These are phyloP conservation scores for Cylindrodendrum hubeiense DNA, from an alignment of 2,329 filamentous ascomycete genomes.

Conservation along the genomic window DNA sequence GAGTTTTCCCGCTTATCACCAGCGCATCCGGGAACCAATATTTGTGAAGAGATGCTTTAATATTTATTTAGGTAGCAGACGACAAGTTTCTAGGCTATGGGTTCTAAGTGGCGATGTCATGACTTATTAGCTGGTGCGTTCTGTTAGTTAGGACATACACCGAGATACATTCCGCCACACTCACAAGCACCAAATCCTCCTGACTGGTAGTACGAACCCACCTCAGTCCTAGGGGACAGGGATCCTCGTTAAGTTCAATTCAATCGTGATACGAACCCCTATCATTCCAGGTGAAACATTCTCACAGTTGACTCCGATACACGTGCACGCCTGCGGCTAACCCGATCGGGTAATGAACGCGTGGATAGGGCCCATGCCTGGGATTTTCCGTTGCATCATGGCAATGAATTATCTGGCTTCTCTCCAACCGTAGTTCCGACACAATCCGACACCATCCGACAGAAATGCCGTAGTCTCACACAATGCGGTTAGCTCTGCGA, in stretches of 20 bases:
- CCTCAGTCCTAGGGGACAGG: too few species aligned
- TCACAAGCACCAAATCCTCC: too few species aligned
- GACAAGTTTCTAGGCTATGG: too few species aligned
- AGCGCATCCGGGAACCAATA: too few species aligned
- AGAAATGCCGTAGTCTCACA: conserved; percentile 18
- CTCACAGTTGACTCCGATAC: background rate
- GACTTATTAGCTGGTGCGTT: too few species aligned
- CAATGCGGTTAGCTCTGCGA: conserved; percentile 26
- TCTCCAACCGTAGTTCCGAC: background rate
- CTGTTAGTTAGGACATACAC: too few species aligned
- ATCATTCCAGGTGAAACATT: background rate
- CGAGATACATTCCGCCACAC: too few species aligned
- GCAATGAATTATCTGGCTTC: background rate
- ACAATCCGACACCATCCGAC: background rate
- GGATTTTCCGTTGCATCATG: background rate
- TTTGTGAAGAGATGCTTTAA: too few species aligned
- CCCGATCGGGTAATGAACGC: background rate
- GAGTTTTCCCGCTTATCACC: too few species aligned
- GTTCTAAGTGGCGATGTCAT: too few species aligned
- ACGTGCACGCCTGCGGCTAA: background rate
- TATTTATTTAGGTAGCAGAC: too few species aligned
- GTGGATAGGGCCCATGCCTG: background rate
- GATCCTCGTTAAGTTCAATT: background rate
- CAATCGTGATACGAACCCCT: background rate
- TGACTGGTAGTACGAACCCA: too few species aligned